Evolutionary conservation across 2,329 filamentous ascomycete species (phyloP), one percentile per base, ranked within the genome.

Genomic region (Paraphoma sp.): DNA sequence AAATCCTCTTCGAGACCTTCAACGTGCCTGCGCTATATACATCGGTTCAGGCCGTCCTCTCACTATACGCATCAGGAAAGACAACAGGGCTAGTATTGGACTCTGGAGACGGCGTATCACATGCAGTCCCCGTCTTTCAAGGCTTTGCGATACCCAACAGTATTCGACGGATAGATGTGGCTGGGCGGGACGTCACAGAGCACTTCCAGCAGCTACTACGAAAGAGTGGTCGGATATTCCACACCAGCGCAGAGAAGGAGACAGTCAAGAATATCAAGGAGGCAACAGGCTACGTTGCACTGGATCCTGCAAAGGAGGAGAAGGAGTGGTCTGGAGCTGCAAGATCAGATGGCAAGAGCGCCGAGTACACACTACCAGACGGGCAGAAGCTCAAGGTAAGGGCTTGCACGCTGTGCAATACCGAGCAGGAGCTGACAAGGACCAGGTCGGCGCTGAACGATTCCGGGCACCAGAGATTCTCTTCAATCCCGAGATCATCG

Each of bases 221-320:
- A 71, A 98, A 97, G 83, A 91, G 89, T 68, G 95, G 95, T 48
- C 92, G 95, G 74, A 87, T 97, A 16, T 96, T 99, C 77, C 94
- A 98, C 79, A 99, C 95, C 16, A 97, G 93, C 75, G 95, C 95
- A 11, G 95, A 99, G 83, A 99, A 99, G 82, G 95, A 99, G 80
- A 93, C 97, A n/a, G 95, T 99, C 55, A 87, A 94, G 64, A 85
- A 92, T 78, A 97, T 99, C 81, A 99, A 99, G 81, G 95, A 99
- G 83, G 91, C 91, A 73, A 89, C 92, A 46, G 90, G 91, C 54
- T 99, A 98, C 76, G 90, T 99, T 40, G 93, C 95, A 23, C 81
- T 91, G 50, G 93, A 98, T 76, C 93, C 95, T 7, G 89, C 90
- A 74, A 93, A 91, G 68, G 95, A 99, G 78, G 95, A 99, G 81